A percentile compares a stretch with the other conserved stretches of the same genome.
Conservation (phyloP, 345 rosid genomes). For the Pistacia integerrima region DNA sequence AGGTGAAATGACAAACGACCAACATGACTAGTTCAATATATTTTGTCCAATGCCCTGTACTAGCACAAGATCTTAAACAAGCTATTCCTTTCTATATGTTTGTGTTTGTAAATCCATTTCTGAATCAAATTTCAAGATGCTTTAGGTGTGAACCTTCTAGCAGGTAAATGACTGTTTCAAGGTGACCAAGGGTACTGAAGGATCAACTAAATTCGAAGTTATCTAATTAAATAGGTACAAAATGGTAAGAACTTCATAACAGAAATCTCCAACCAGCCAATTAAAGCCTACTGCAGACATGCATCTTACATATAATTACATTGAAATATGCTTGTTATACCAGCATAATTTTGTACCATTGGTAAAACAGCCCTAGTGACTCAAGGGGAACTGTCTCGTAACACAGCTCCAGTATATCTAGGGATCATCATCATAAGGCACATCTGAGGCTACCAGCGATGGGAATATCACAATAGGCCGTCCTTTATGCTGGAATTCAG, state of each 20-base stretch:
- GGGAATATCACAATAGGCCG: conserved; percentile 61
- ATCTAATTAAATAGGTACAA: too few species aligned
- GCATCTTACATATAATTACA: too few species aligned
- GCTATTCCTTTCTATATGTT: too few species aligned
- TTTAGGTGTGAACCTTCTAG: background rate
- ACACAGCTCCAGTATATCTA: conserved; percentile 24
- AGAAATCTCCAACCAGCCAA: background rate
- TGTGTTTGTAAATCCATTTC: too few species aligned
- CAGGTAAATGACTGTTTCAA: background rate
- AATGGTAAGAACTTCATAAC: background rate
- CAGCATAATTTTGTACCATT: background rate
- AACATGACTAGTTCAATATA: background rate
- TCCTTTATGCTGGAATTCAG: conserved; percentile 67
- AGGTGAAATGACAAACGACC: background rate
- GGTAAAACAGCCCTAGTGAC: background rate
- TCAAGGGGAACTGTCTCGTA: background rate
- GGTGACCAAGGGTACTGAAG: background rate
- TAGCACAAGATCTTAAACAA: too few species aligned
- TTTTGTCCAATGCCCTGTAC: too few species aligned
- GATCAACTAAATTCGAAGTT: background rate
- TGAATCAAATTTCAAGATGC: background rate
- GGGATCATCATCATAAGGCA: conserved; percentile 87
- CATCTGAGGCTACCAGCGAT: conserved; percentile 22
- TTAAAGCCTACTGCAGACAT: background rate
- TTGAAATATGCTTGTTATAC: background rate